Evolutionary conservation across 768 basidiomycete genomes (phyloP).

Genomic region (Paxillus ammoniavirescens): DNA sequence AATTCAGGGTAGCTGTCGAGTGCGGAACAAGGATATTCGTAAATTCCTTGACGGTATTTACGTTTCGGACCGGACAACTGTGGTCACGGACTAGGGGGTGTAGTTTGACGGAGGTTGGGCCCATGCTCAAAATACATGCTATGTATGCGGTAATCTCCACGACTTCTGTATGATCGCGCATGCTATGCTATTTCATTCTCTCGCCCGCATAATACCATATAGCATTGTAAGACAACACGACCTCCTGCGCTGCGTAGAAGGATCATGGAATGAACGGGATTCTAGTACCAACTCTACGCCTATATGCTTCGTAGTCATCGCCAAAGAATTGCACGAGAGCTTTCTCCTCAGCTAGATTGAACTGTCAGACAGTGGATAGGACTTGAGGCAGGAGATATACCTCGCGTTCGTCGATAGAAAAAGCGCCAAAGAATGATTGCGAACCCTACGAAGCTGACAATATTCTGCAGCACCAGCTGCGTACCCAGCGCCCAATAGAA

Average conservation of each 20-base stretch:
- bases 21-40: slow-evolving; percentile 99
- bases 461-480: slow-evolving; percentile 88
- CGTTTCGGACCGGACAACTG: slow-evolving; percentile 77
- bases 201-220: background rate
- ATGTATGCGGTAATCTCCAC: slow-evolving; percentile 20
- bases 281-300: slow-evolving; percentile 73
- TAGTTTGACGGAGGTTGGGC: slow-evolving; percentile 9
- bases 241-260: background rate
- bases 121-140: slow-evolving; percentile 16
- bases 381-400: slow-evolving; percentile 44
- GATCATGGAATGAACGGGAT: slow-evolving; percentile 80
- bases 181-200: slow-evolving; percentile 17
- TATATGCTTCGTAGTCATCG: slow-evolving; percentile 77
- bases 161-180: slow-evolving; percentile 27
- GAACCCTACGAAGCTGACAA: slow-evolving; percentile 68
- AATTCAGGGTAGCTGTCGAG: slow-evolving; percentile 94
- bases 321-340: slow-evolving; percentile 88
- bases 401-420: slow-evolving; percentile 76
- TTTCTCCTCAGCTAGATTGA: slow-evolving; percentile 69
- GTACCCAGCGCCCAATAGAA: slow-evolving; percentile 98
- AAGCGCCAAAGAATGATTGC: slow-evolving; percentile 75
- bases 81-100: slow-evolving; percentile 40
- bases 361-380: slow-evolving; percentile 4
- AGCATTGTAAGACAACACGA: background rate
- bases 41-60: slow-evolving; percentile 97